A percentile compares a stretch with the other conserved stretches of the same genome.
Evolutionary conservation across 768 basidiomycete genomes (phyloP).

Genomic region (Hysterangium stoloniferum): DNA sequence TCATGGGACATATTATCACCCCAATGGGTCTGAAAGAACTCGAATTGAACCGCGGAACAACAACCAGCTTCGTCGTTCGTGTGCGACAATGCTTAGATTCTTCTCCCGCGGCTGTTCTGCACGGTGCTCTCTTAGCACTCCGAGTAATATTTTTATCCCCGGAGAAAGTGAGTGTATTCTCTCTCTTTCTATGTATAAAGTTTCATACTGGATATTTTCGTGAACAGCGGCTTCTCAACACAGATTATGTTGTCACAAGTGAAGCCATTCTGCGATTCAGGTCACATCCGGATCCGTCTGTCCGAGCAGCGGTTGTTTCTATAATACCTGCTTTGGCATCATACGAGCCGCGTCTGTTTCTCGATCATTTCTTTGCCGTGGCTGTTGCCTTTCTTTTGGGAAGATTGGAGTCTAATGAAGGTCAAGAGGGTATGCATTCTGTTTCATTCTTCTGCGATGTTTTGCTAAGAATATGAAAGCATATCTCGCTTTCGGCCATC

Average conservation of each 20-base stretch:
- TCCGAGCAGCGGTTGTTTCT: conserved; percentile 36
- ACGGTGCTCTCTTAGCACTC: conserved; percentile 35
- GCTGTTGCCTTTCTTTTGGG: conserved; percentile 35
- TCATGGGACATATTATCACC: conserved; percentile 32
- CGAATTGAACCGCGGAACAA: conserved; percentile 19
- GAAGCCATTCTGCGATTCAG: conserved; percentile 35
- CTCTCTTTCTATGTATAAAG: neutral
- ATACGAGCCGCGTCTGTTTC: conserved; percentile 36
- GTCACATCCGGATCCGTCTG: conserved; percentile 36
- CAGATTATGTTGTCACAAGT: conserved; percentile 29
- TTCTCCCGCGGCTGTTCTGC: conserved; percentile 31
- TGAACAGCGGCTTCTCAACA: conserved; percentile 16
- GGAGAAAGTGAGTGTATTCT: conserved; percentile 27
- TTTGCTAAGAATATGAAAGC: conserved; percentile 20
- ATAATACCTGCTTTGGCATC: conserved; percentile 38
- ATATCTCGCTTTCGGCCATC: conserved; percentile 39
- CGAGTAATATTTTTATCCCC: conserved; percentile 36
- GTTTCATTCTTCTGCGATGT: neutral
- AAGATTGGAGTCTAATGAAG: conserved; percentile 23
- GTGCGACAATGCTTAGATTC: conserved; percentile 30
- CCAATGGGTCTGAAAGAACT: conserved; percentile 27
- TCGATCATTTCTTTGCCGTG: conserved; percentile 31
- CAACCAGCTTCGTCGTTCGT: conserved; percentile 30
- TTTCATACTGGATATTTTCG: neutral
- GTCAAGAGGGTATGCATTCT: neutral